These are phyloP conservation scores for Eugenia klotzschiana DNA, from an alignment of 441 rosid genomes.

Conservation along the genomic window DNA sequence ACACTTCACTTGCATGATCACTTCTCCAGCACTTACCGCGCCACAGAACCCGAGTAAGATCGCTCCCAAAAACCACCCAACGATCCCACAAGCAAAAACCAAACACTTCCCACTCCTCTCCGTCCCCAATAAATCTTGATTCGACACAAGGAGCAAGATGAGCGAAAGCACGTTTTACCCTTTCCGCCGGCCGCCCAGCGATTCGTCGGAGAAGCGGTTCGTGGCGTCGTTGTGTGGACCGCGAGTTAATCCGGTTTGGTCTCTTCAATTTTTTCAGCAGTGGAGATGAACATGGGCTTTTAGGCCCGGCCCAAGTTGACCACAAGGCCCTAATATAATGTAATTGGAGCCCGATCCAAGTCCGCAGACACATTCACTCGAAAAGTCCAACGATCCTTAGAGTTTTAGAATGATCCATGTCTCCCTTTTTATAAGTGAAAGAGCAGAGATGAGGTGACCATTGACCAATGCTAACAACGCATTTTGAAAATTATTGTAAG, in stretches of 20 bases:
- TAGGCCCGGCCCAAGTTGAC: not conserved
- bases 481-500: no score
- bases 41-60: not conserved
- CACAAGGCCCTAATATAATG: not conserved
- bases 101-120: not conserved
- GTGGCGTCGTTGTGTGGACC: no score
- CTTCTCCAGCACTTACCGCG: not conserved
- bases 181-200: not conserved
- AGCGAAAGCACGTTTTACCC: not conserved
- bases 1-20: not conserved
- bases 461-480: no score
- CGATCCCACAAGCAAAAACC: not conserved
- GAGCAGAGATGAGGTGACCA: no score
- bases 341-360: not conserved
- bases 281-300: not conserved
- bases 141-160: not conserved
- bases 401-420: no score
- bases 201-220: no score
- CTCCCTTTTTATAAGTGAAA: no score
- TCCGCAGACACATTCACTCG: not conserved
- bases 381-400: not conserved
- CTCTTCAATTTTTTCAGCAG: no score
- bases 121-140: not conserved
- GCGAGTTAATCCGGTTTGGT: no score
- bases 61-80: not conserved